Evolutionary conservation across 106 monocot genomes (phyloP).

Genomic region (Apostasia ramifera): DNA sequence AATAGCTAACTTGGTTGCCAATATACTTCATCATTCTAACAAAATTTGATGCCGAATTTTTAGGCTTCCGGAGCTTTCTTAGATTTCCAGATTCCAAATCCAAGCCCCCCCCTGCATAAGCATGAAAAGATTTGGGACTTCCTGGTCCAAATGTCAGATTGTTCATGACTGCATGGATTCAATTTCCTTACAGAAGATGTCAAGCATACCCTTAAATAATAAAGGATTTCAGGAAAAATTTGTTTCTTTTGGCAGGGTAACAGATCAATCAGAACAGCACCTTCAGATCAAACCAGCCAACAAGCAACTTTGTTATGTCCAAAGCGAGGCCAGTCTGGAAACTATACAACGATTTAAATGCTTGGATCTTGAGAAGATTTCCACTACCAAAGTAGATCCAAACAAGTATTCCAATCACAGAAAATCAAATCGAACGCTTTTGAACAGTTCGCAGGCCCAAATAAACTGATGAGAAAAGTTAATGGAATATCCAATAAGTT

Average conservation of each 20-base stretch:
- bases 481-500: no score
- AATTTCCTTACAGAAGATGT: conserved; percentile 7
- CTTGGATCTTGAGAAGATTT: neutral
- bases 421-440: no score
- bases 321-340: neutral
- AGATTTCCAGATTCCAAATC: conserved; percentile 78
- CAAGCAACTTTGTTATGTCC: no score
- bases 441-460: no score
- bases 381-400: neutral
- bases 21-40: conserved; percentile 34
- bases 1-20: conserved; percentile 27
- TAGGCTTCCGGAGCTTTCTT: conserved; percentile 45
- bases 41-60: conserved; percentile 10
- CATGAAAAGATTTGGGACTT: conserved; percentile 63
- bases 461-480: no score
- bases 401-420: no score
- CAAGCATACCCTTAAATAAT: neutral
- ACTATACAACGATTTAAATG: neutral
- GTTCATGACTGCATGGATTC: conserved; percentile 47
- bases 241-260: neutral
- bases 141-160: conserved; percentile 49
- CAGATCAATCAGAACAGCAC: neutral
- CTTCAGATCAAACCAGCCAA: neutral
- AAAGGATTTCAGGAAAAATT: neutral
- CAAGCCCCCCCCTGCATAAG: conserved; percentile 75